Conservation (phyloP, 2,329 filamentous ascomycete genomes). For the Plectosphaerella plurivora region DNA sequence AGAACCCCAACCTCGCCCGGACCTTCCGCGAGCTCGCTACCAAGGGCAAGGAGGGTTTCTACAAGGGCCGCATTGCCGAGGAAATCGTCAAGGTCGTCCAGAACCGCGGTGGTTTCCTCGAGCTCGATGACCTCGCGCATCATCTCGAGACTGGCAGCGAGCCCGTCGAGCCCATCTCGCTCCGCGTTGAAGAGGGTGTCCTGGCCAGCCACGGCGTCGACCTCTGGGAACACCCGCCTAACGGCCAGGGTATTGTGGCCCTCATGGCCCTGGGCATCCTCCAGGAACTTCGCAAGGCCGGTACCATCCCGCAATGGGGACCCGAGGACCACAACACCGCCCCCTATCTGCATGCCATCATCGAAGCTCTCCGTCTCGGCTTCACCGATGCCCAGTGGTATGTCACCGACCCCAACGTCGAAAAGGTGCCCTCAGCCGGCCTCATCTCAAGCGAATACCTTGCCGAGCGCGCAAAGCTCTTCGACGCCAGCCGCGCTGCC, state of each 20-base stretch:
- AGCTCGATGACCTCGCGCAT: constrained; percentile 73
- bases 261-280: constrained; percentile 92
- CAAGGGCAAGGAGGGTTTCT: constrained; percentile 87
- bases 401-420: constrained; percentile 75
- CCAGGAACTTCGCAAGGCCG: constrained; percentile 73
- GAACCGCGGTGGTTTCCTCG: constrained; percentile 72
- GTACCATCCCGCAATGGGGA: constrained; percentile 68
- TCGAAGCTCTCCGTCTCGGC: constrained; percentile 82
- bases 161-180: constrained; percentile 77
- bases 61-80: constrained; percentile 77
- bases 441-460: constrained; percentile 74
- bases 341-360: constrained; percentile 77
- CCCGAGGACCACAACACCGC: constrained; percentile 75
- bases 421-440: constrained; percentile 62
- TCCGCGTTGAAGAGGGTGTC: constrained; percentile 58
- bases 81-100: constrained; percentile 74
- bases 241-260: constrained; percentile 92
- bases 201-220: constrained; percentile 54
- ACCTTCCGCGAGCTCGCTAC: constrained; percentile 77
- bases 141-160: constrained; percentile 69
- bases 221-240: constrained; percentile 95
- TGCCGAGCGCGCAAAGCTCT: constrained; percentile 59
- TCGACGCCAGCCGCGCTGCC: constrained; percentile 56
- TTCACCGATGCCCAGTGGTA: constrained; percentile 92
- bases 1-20: constrained; percentile 72